Percentiles rank a stretch among this genome's conserved stretches.
These are phyloP conservation scores for Melocanna baccifera DNA, from an alignment of 176 grass and related monocot genomes.

Conservation along the genomic window DNA sequence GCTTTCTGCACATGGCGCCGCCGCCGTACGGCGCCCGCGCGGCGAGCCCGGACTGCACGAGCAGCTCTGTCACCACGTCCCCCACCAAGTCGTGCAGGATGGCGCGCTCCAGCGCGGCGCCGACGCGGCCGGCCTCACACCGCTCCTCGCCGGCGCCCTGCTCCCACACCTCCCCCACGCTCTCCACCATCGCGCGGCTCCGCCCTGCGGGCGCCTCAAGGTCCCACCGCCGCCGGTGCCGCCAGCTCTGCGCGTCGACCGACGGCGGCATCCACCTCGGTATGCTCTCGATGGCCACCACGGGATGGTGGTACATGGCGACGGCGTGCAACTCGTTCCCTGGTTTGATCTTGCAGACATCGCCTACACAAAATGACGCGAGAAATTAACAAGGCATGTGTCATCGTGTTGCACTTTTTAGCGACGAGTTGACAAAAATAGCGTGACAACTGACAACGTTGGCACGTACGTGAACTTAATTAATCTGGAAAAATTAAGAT, in stretches of 20 bases:
- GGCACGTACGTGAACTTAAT: background rate
- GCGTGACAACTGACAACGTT: background rate
- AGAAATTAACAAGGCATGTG: background rate
- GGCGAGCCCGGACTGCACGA: background rate
- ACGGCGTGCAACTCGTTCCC: constrained; percentile 19
- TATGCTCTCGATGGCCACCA: constrained; percentile 5
- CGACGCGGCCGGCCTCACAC: constrained; percentile 49
- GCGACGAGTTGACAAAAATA: background rate
- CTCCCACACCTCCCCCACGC: constrained; percentile 54
- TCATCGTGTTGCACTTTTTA: background rate
- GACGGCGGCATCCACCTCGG: constrained; percentile 1
- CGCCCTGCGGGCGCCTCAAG: constrained; percentile 10
- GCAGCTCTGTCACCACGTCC: constrained; percentile 53
- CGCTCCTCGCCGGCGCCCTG: constrained; percentile 40
- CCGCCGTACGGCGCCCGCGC: background rate
- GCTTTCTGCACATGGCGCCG: constrained; percentile 56
- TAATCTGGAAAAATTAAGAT: background rate
- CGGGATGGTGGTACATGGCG: constrained; percentile 13
- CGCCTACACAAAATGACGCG: constrained; percentile 7
- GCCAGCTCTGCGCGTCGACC: constrained; percentile 26
- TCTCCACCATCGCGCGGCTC: constrained; percentile 54
- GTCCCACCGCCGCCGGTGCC: constrained; percentile 34
- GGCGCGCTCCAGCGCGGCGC: constrained; percentile 53
- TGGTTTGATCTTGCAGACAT: constrained; percentile 20
- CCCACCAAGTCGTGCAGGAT: constrained; percentile 60